Conservation (phyloP, 345 rosid species). For the Linum lewisii region DNA sequence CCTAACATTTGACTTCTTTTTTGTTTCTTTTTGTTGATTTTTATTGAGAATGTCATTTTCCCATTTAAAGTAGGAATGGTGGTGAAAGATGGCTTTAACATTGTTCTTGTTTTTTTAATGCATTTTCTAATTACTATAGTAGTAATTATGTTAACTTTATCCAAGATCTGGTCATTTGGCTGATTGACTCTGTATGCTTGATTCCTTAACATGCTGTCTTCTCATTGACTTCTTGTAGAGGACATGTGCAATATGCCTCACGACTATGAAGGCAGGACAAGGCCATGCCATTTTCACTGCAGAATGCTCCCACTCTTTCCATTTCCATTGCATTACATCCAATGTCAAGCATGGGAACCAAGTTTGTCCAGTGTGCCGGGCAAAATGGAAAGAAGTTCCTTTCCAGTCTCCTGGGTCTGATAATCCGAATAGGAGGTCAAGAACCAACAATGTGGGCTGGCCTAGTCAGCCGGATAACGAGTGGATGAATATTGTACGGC, state of each 20-base stretch:
- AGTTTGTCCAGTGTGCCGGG: constrained; percentile 83
- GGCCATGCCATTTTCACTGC: constrained; percentile 94
- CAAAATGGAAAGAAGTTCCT: constrained; percentile 88
- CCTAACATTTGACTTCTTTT: constrained; percentile 19
- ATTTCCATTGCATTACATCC: constrained; percentile 88
- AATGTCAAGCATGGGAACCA: constrained; percentile 79
- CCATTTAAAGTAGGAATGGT: too few relatives aligned
- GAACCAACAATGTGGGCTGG: constrained; percentile 17
- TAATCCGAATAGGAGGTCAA: constrained; percentile 29
- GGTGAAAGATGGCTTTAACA: too few relatives aligned
- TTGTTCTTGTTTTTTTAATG: too few relatives aligned
- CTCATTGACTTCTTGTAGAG: constrained; percentile 10
- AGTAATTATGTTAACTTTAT: too few relatives aligned
- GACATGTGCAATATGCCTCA: constrained; percentile 84
- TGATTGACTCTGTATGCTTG: too few relatives aligned
- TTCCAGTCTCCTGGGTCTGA: constrained; percentile 56
- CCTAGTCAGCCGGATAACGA: background rate
- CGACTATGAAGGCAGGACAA: constrained; percentile 72
- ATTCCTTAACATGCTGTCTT: too few relatives aligned
- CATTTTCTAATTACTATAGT: too few relatives aligned
- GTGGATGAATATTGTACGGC: background rate
- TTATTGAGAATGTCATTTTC: too few relatives aligned
- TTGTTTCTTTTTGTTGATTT: background rate
- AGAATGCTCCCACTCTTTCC: constrained; percentile 92
- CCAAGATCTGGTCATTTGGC: too few relatives aligned